These are phyloP conservation scores for Oryza australiensis DNA, from an alignment of 176 grass and related monocot species.

Conservation along the genomic window DNA sequence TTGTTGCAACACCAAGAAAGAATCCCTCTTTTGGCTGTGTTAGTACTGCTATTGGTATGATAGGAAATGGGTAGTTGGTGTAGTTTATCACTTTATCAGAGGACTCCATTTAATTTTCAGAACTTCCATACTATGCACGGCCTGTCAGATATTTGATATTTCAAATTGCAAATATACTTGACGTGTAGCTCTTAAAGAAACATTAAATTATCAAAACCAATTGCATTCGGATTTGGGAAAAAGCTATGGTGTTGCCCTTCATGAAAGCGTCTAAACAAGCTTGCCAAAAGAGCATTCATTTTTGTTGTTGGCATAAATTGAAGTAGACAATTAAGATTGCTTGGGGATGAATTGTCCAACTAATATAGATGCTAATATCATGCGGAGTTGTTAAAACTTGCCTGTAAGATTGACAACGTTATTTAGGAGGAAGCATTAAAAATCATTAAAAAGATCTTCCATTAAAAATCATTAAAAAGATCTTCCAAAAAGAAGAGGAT, in stretches of 20 bases:
- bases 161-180: constrained; percentile 1
- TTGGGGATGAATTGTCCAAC: constrained; percentile 30
- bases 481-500: background rate
- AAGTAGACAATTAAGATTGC: constrained; percentile 25
- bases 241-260: background rate
- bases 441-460: background rate
- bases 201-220: background rate
- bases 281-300: background rate
- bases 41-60: background rate
- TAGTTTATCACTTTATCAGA: background rate
- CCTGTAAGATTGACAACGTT: background rate
- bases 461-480: background rate
- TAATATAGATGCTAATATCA: constrained; percentile 14
- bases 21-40: background rate
- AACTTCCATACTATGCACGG: background rate
- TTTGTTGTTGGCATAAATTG: background rate
- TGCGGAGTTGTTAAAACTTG: background rate
- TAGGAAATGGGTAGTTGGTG: background rate
- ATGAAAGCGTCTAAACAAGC: background rate
- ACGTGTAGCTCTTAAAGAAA: background rate
- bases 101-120: background rate
- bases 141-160: background rate
- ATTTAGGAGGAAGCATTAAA: background rate
- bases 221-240: background rate
- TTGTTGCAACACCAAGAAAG: constrained; percentile 14